Evolutionary conservation across 2,329 filamentous ascomycete genomes (phyloP).

Genomic region (Ceratocystis albifundus): DNA sequence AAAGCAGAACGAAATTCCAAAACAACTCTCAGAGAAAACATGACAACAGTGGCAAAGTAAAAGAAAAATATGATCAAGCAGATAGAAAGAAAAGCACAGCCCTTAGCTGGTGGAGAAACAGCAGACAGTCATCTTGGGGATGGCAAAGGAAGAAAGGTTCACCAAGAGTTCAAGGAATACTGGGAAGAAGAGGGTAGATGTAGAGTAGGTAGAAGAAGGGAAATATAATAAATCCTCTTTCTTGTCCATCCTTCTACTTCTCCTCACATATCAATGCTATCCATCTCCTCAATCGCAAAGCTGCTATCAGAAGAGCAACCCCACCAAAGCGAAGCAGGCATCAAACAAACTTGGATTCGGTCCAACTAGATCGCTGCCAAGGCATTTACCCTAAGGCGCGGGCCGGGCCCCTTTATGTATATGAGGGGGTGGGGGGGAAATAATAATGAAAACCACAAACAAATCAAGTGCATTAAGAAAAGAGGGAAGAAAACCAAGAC

Average conservation of each 20-base stretch:
- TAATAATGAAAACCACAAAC: conserved; percentile 14
- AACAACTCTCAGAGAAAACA: conserved; percentile 2
- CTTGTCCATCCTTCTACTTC: neutral
- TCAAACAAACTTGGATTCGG: conserved; percentile 5
- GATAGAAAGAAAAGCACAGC: neutral
- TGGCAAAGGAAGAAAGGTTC: too few relatives aligned
- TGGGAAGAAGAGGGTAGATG: neutral
- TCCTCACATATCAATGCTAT: neutral
- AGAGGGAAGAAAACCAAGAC: conserved; percentile 22
- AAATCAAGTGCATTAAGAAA: conserved; percentile 14
- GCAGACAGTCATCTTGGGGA: too few relatives aligned
- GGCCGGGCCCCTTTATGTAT: conserved; percentile 1
- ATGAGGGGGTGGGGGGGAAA: neutral
- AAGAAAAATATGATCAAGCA: conserved; percentile 2
- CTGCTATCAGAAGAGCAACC: neutral
- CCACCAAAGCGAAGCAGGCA: conserved; percentile 12
- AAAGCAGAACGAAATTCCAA: neutral
- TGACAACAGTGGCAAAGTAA: neutral
- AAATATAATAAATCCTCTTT: neutral
- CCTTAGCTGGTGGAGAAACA: too few relatives aligned
- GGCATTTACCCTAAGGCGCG: neutral
- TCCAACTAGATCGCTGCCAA: neutral
- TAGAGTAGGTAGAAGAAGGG: neutral
- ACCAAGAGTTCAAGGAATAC: too few relatives aligned
- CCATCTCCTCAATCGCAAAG: too few relatives aligned